A percentile compares a stretch with the other conserved stretches of the same genome.
phyloP scores from a whole-genome alignment of 176 grass and related monocot genomes.

The Eleusine coracana region DNA sequence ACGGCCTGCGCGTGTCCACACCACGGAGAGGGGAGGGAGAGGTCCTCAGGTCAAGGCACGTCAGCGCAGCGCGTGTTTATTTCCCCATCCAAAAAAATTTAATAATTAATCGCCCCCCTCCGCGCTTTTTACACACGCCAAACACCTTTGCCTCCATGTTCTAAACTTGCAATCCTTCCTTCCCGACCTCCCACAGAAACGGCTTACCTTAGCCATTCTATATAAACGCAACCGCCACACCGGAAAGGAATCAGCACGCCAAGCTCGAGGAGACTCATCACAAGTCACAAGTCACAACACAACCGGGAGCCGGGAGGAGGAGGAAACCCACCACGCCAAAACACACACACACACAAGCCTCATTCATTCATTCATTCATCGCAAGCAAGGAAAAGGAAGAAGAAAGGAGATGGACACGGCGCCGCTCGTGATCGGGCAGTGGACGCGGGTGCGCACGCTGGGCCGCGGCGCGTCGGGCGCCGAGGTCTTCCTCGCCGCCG shows the following conservation, averaged over 20 bases:
- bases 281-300: neutral
- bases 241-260: neutral
- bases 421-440: neutral
- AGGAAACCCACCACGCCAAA: constrained; percentile 7
- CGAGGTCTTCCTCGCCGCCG: constrained; percentile 58
- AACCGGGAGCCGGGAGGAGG: no score
- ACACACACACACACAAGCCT: neutral
- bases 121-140: constrained; percentile 41
- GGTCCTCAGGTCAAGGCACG: neutral
- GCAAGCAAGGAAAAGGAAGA: neutral
- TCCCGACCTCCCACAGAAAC: neutral
- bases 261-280: neutral
- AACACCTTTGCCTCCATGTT: constrained; percentile 21
- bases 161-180: constrained; percentile 39
- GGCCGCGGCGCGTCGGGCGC: constrained; percentile 70
- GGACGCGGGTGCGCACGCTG: constrained; percentile 54
- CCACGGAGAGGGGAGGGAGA: neutral
- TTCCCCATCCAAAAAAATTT: neutral
- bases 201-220: constrained; percentile 7
- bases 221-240: constrained; percentile 15
- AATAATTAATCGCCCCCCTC: neutral
- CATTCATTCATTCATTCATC: neutral
- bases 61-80: neutral
- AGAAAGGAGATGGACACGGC: neutral
- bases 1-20: neutral